Conservation (phyloP, 192 early-diverging fungal species). For the Coemansia sp. region DNA sequence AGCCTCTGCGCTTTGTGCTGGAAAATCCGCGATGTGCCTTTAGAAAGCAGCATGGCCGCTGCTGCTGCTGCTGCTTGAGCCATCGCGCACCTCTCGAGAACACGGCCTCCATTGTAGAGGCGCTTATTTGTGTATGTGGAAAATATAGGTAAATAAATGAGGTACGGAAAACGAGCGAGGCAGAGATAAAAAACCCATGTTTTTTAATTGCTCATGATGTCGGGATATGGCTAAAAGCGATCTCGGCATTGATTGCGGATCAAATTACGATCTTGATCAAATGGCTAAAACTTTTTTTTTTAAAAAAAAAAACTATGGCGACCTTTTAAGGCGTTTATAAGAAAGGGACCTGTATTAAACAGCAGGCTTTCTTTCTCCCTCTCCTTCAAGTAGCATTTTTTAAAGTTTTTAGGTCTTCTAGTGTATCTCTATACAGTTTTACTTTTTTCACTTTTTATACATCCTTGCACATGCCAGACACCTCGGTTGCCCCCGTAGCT, state of each 20-base stretch:
- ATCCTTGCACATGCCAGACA: conserved; percentile 22
- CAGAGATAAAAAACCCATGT: too few species aligned
- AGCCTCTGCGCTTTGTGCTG: neutral
- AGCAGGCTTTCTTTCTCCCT: too few species aligned
- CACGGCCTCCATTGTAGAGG: neutral
- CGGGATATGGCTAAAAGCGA: too few species aligned
- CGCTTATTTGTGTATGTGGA: too few species aligned
- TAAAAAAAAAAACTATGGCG: conserved; percentile 7
- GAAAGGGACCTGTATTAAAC: too few species aligned
- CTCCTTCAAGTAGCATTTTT: conserved; percentile 4
- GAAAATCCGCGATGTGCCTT: neutral
- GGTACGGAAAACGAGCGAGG: neutral
- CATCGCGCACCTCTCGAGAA: neutral
- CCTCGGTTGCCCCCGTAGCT: neutral
- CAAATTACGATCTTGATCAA: neutral
- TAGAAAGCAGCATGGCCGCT: neutral
- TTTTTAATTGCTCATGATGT: too few species aligned
- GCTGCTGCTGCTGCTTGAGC: too few species aligned
- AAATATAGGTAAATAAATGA: conserved; percentile 4
- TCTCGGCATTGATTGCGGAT: neutral
- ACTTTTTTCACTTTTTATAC: neutral
- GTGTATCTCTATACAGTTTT: neutral
- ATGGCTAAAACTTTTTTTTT: conserved; percentile 14
- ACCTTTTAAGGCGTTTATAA: too few species aligned
- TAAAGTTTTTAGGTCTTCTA: neutral